Conservation (phyloP, 306 rosid species). For the Dryas drummondii region DNA sequence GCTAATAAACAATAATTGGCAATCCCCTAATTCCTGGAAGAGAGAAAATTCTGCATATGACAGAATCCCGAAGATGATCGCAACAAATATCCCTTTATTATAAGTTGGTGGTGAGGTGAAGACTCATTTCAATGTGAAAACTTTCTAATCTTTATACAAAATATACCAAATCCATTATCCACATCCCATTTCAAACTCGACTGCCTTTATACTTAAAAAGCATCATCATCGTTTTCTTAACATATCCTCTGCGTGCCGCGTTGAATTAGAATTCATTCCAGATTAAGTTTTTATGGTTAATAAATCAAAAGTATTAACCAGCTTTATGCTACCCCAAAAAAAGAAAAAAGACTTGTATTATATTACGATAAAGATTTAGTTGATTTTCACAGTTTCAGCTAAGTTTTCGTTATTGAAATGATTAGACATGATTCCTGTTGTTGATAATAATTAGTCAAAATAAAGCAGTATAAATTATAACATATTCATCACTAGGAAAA, state of each 20-base stretch:
- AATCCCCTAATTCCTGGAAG: too few species aligned
- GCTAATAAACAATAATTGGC: too few species aligned
- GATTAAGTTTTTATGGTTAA: conserved; percentile 6
- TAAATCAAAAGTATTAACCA: background rate
- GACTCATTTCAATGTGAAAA: too few species aligned
- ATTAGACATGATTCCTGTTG: conserved; percentile 41
- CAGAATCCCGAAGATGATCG: too few species aligned
- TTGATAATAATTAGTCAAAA: conserved; percentile 33
- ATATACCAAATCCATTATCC: too few species aligned
- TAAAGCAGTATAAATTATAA: conserved; percentile 22
- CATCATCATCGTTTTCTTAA: background rate
- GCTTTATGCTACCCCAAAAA: conserved; percentile 17
- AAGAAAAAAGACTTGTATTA: background rate
- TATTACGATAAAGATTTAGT: conserved; percentile 7
- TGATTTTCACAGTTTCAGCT: conserved; percentile 15
- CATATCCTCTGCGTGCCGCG: conserved; percentile 3
- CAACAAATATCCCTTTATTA: too few species aligned
- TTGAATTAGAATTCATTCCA: conserved; percentile 10
- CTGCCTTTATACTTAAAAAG: background rate
- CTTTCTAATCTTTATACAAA: too few species aligned
- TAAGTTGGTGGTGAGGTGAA: too few species aligned
- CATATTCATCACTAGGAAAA: conserved; percentile 13
- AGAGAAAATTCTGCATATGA: too few species aligned
- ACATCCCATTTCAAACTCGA: background rate
- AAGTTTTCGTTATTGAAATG: conserved; percentile 19